Evolutionary conservation across 2,329 filamentous ascomycete genomes (phyloP).

Genomic region (Fusarium foetens): DNA sequence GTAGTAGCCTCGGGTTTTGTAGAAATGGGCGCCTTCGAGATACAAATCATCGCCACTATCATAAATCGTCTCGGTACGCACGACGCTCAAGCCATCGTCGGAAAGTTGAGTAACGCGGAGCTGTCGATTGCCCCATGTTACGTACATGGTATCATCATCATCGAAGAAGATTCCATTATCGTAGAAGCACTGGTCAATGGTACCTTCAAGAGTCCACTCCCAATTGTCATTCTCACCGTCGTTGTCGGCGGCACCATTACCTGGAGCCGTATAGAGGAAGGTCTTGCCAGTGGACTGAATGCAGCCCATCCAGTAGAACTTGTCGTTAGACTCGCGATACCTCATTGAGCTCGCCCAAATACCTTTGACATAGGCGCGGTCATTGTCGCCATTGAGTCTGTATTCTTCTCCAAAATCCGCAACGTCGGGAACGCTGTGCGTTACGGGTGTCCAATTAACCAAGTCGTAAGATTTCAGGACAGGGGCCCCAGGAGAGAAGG

Average conservation of each 20-base stretch:
- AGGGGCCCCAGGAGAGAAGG: not conserved
- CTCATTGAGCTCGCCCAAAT: not conserved
- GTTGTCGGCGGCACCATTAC: not conserved
- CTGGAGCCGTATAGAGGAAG: not conserved
- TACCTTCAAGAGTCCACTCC: not conserved
- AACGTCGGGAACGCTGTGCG: not conserved
- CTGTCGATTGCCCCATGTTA: not conserved
- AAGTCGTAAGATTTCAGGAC: not conserved
- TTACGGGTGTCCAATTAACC: not conserved
- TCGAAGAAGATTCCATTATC: not conserved
- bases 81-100: not conserved
- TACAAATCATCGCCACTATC: not conserved
- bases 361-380: not conserved
- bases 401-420: not conserved
- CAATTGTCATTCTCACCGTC: not conserved
- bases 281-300: not conserved
- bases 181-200: not conserved
- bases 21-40: not conserved
- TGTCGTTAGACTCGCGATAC: not conserved
- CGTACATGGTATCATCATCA: not conserved
- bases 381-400: not conserved
- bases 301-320: not conserved
- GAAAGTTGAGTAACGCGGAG: not conserved
- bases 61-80: not conserved
- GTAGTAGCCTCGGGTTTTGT: not conserved